A percentile compares a stretch with the other conserved stretches of the same genome.
Conservation (phyloP, 495 filamentous ascomycete genomes). For the Trichodelitschia bisporula region DNA sequence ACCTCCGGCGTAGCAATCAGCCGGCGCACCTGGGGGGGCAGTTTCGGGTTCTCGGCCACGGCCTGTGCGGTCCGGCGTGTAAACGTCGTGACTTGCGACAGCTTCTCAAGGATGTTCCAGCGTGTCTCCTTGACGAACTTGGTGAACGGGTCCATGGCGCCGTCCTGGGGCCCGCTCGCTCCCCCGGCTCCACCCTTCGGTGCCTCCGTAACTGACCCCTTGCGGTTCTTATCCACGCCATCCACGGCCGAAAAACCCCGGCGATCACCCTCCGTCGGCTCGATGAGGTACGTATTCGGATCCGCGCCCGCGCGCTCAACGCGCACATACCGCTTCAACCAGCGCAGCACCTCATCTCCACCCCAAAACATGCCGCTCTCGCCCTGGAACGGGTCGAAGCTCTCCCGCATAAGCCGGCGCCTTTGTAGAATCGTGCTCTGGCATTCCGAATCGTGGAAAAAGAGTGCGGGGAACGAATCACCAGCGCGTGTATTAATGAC, state of each 20-base stretch:
- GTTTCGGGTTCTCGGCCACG: conserved; percentile 62
- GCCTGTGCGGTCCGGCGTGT: conserved; percentile 79
- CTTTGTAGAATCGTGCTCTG: conserved; percentile 86
- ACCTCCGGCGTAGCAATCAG: conserved; percentile 84
- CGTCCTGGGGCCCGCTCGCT: conserved; percentile 25
- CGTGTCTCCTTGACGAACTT: conserved; percentile 88
- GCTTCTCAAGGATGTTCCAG: conserved; percentile 86
- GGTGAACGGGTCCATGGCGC: conserved; percentile 81
- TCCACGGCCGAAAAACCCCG: conserved; percentile 46
- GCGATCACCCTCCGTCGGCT: conserved; percentile 65
- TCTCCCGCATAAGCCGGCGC: conserved; percentile 57
- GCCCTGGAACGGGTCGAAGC: conserved; percentile 75
- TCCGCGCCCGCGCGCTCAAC: conserved; percentile 69
- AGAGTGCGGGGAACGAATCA: conserved; percentile 80
- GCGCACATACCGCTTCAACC: conserved; percentile 61
- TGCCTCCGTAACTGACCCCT: conserved; percentile 12
- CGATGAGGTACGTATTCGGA: conserved; percentile 70
- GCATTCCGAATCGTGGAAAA: conserved; percentile 95
- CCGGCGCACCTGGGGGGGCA: conserved; percentile 68
- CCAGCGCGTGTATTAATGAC: conserved; percentile 79
- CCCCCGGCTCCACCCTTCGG: conserved; percentile 12
- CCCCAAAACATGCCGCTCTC: conserved; percentile 85
- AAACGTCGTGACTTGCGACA: conserved; percentile 90
- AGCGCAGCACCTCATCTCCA: conserved; percentile 81
- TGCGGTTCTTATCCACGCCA: conserved; percentile 18